phyloP scores from a whole-genome alignment of 129 eudicot genomes.

The Centella asiatica region DNA sequence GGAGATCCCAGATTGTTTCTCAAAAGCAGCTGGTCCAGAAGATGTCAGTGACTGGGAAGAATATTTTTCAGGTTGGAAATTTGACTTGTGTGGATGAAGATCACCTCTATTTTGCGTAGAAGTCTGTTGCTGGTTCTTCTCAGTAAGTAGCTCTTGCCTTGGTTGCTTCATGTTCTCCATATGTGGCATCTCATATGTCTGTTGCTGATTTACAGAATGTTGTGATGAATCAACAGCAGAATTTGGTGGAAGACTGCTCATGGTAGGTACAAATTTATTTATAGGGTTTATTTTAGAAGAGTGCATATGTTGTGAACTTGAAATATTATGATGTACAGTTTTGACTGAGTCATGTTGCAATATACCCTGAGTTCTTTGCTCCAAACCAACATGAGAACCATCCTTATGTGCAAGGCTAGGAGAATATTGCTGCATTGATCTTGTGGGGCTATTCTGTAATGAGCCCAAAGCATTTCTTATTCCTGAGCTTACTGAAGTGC shows the following conservation, averaged over 20 bases:
- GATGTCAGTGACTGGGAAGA: slow-evolving; percentile 7
- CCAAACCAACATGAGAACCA: background rate
- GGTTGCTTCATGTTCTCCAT: slow-evolving; percentile 1
- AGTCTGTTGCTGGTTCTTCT: slow-evolving; percentile 13
- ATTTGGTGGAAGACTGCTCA: background rate
- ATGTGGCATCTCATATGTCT: background rate
- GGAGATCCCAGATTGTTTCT: background rate
- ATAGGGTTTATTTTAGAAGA: background rate
- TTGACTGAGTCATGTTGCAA: slow-evolving; percentile 2
- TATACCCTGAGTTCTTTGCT: background rate
- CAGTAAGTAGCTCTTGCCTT: slow-evolving; percentile 3
- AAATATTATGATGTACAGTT: background rate
- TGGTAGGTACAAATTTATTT: background rate
- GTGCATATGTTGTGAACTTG: background rate
- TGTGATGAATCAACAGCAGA: background rate
- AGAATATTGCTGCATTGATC: slow-evolving; percentile 3
- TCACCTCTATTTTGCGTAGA: background rate
- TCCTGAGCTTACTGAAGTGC: background rate
- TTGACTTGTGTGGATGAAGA: slow-evolving; percentile 2
- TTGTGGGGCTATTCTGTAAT: slow-evolving; percentile 1
- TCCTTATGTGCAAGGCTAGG: background rate
- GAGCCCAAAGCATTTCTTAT: background rate
- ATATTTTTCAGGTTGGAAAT: slow-evolving; percentile 2
- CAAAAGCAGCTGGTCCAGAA: slow-evolving; percentile 3
- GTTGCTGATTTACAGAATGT: background rate